Base-by-base conservation (phyloP, 2,329 filamentous ascomycete species). In the Ploettnerulaceae sp. region DNA sequence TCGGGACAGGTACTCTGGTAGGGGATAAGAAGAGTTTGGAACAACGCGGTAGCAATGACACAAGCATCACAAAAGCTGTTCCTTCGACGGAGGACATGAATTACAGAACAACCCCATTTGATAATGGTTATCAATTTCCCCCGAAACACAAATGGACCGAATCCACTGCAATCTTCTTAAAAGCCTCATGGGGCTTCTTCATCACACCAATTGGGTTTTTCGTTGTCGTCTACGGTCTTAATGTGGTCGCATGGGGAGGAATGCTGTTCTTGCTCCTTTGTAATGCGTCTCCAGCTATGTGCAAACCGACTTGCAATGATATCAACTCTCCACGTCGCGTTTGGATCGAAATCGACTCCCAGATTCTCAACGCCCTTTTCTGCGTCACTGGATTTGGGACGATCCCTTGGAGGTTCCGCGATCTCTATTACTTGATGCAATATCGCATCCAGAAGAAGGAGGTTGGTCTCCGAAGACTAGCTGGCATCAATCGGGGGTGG, bases 221-320 rank as follows among this genome's bases (percentile, higher is more conserved):
- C 44, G 77, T 91, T 31, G 85, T 82, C 2, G 64, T 95, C 5
- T 95, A 94, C 65, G 81, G 84, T 9, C 74, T 93, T 47, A 90
- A 91, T 54, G 77, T 95, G 15, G 79, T 95, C 7, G 89, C 86
- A 0, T 95, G 89, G 89, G 89, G 89, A 41, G 88, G 85, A 48
- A 95, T 95, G 89, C 74, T 95, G 25, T 94, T 95, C 67, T 71
- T 95, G 14, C 72, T 95, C 2, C 78, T 95, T 20, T 85, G 82
- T 70, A 87, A 89, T 59, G 87, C 76, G 46, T 71, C 79, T 2
- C 82, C 83, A 5, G 79, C 79, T 49, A 89, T 89, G 85, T 89
- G 87, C 70, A 69, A 73, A 56, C 82, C 76, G 0, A 70, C 70
- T 26, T 91, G 86, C 69, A 75, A 86, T 61, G 73, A 86, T 55